These are phyloP conservation scores for Anthostomella pinea DNA, from an alignment of 2,329 filamentous ascomycete species.

Conservation along the genomic window DNA sequence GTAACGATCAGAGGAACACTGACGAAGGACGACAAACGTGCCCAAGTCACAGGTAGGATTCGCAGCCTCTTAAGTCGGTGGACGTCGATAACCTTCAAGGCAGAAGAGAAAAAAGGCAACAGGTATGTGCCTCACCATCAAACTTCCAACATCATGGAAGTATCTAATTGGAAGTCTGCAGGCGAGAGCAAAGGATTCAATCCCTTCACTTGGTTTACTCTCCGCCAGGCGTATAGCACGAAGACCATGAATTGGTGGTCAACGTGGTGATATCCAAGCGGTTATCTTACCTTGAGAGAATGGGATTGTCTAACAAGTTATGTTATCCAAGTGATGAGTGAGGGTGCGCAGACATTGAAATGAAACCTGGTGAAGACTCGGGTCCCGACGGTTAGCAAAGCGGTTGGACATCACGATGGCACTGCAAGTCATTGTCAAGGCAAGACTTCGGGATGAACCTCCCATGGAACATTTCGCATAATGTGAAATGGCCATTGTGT, in stretches of 20 bases:
- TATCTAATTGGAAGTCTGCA: slow-evolving; percentile 74
- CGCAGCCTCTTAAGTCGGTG: too few species aligned
- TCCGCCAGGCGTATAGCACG: slow-evolving; percentile 95
- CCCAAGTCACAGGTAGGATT: too few species aligned
- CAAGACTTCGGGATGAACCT: slow-evolving; percentile 67
- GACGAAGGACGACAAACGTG: too few species aligned
- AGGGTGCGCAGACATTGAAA: too few species aligned
- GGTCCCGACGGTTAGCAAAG: neutral
- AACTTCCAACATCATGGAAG: slow-evolving; percentile 59
- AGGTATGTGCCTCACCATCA: slow-evolving; percentile 82
- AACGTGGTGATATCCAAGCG: slow-evolving; percentile 90
- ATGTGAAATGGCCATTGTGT: slow-evolving; percentile 74
- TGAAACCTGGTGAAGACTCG: too few species aligned
- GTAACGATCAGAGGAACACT: too few species aligned
- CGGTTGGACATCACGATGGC: slow-evolving; percentile 2
- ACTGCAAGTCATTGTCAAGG: slow-evolving; percentile 13
- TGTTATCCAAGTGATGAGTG: too few species aligned
- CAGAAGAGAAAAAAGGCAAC: too few species aligned
- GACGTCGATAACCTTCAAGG: too few species aligned
- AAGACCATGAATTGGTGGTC: slow-evolving; percentile 70
- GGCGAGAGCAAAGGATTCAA: slow-evolving; percentile 59
- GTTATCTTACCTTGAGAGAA: slow-evolving; percentile 23
- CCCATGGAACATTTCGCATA: slow-evolving; percentile 70
- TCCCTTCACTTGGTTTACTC: slow-evolving; percentile 56
- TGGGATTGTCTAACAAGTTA: too few species aligned